phyloP scores from a whole-genome alignment of 805 yeast genomes.

The Wickerhamomyces strasburgensis region DNA sequence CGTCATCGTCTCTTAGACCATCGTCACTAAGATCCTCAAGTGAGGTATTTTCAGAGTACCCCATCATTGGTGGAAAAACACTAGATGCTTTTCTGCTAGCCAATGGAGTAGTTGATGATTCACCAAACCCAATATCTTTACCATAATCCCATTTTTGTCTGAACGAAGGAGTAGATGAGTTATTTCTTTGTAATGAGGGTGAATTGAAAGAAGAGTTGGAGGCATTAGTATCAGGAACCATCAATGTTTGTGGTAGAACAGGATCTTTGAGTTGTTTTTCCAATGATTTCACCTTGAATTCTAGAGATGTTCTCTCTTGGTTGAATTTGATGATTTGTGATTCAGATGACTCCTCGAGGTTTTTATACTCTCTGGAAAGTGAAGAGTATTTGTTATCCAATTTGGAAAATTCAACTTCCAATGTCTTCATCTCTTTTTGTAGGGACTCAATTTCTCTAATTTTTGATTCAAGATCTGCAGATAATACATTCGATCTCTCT shows the following conservation, averaged over 20 bases:
- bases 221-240: conserved; percentile 6
- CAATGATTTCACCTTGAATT: conserved; percentile 15
- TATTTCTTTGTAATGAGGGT: conserved; percentile 9
- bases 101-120: conserved; percentile 44
- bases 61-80: conserved; percentile 5
- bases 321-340: conserved; percentile 10
- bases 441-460: conserved; percentile 20
- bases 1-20: conserved; percentile 13
- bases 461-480: conserved; percentile 27
- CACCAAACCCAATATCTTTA: conserved; percentile 37
- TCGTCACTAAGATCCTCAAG: conserved; percentile 11
- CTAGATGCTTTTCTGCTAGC: conserved; percentile 23
- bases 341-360: conserved; percentile 24
- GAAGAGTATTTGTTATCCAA: conserved; percentile 18
- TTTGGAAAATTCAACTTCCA: conserved; percentile 24
- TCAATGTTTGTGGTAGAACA: conserved; percentile 16
- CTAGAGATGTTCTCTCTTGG: conserved; percentile 16
- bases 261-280: conserved; percentile 17
- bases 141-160: conserved; percentile 17
- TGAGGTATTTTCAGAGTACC: too few species aligned
- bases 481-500: conserved; percentile 26
- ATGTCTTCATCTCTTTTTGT: conserved; percentile 14
- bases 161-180: conserved; percentile 17
- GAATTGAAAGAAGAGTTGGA: conserved; percentile 1
- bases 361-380: conserved; percentile 23